Evolutionary conservation across 345 rosid genomes (phyloP), one percentile per base, ranked within the genome.

Genomic region (Acer yangbiense): DNA sequence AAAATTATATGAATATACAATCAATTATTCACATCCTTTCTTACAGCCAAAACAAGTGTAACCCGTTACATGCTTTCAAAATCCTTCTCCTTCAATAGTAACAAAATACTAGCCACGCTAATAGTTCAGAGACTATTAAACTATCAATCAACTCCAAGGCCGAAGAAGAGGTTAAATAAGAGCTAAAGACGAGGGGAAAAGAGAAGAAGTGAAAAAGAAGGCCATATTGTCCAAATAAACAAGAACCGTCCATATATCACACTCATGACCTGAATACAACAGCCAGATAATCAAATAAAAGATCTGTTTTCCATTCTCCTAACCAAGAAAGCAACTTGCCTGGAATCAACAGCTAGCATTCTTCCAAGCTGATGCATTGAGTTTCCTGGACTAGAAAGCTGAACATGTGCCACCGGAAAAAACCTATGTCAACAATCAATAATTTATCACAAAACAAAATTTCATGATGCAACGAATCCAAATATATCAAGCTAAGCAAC

Each of bases 311-410:
- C 46, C 9, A 65, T 16, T 29, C 4, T 52, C 54, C 62, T 16
- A 27, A 7, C n/a, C 10, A 32, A 50, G 41, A 29, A 78, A 43
- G 57, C 48, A 73, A 80, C 89, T 88, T 92, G 85, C 99, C 90
- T 90, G 78, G 93, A 81, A 84, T 94, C 95, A 78, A 92, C 88
- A 69, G 95, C 89, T 73, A 96, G 88, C 95, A 88, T 88, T 79
- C 93, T 89, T 83, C 97, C 99, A 79, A 92, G 92, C 80, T 92
- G 97, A 85, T 74, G 74, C 83, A 88, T 87, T 52, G 94, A 90
- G 86, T 91, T 92, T 61, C 99, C 99, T 54, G 97, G 94, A 86
- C 68, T 77, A 8, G 95, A 96, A 79, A 96, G 94, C 68, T 89
- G 93, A 85, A 91, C 86, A 79, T 91, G 91, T 50, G 89, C 89